Evolutionary conservation across 2,329 filamentous ascomycete genomes (phyloP).

Genomic region (Ascochyta clinopodiicola): DNA sequence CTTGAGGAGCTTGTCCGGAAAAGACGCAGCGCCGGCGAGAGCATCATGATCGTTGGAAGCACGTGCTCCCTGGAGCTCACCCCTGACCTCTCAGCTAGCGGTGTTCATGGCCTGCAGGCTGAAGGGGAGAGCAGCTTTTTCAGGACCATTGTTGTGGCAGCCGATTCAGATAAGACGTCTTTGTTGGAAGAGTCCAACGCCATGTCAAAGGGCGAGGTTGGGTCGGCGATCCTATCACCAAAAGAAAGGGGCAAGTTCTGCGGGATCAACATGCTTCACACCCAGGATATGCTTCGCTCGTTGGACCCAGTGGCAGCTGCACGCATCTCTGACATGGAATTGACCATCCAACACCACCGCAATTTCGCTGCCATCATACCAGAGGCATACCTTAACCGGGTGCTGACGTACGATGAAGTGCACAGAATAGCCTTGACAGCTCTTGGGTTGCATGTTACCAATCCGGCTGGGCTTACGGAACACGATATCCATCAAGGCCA

Average conservation of each 20-base stretch:
- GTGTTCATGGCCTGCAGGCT: constrained; percentile 56
- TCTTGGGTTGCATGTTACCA: constrained; percentile 52
- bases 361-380: constrained; percentile 33
- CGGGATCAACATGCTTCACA: constrained; percentile 69
- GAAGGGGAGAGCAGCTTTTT: constrained; percentile 42
- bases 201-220: constrained; percentile 11
- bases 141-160: constrained; percentile 45
- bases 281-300: constrained; percentile 66
- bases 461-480: constrained; percentile 15
- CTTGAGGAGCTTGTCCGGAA: constrained; percentile 75
- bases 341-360: constrained; percentile 23
- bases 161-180: constrained; percentile 23
- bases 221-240: constrained; percentile 17
- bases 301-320: constrained; percentile 47
- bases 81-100: constrained; percentile 51
- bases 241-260: constrained; percentile 34
- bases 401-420: constrained; percentile 66
- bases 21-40: constrained; percentile 72
- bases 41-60: constrained; percentile 81
- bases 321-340: constrained; percentile 33
- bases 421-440: constrained; percentile 65
- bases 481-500: constrained; percentile 13
- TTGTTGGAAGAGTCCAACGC: constrained; percentile 21
- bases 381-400: constrained; percentile 50
- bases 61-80: constrained; percentile 63